Conservation (phyloP, 2,329 filamentous ascomycete species). For the Colletotrichum costaricense region DNA sequence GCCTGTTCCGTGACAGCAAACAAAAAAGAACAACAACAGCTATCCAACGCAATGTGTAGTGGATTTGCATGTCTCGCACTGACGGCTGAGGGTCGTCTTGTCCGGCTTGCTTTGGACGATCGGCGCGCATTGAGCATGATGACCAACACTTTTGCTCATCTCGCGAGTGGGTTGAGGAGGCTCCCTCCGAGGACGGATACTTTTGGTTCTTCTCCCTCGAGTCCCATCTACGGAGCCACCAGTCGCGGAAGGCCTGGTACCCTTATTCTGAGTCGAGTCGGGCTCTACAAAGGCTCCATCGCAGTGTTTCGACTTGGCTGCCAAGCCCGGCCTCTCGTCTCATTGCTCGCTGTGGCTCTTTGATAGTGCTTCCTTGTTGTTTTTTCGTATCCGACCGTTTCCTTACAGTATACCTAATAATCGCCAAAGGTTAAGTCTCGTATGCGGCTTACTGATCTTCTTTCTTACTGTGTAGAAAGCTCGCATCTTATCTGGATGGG, state of each 20-base stretch:
- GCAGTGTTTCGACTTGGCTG: neutral
- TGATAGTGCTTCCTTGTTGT: neutral
- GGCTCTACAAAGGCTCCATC: neutral
- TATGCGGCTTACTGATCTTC: neutral
- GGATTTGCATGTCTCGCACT: conserved; percentile 1
- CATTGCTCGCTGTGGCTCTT: neutral
- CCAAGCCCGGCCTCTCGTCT: neutral
- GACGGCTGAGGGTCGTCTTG: neutral
- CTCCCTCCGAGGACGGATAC: neutral
- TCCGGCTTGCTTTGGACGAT: conserved; percentile 6
- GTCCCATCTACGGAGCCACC: neutral
- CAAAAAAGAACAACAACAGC: neutral
- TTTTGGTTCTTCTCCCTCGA: neutral
- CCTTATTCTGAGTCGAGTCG: neutral
- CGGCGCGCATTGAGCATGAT: neutral
- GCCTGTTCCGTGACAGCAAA: neutral
- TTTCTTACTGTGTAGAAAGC: neutral
- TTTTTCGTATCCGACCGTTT: neutral
- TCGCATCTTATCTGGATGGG: neutral
- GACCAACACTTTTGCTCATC: neutral
- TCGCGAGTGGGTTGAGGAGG: neutral
- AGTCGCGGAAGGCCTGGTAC: too few relatives aligned
- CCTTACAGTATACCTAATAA: neutral
- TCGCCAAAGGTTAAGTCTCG: neutral
- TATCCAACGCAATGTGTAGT: neutral